Base-by-base conservation (phyloP, 148 eudicot species). In the Spergularia marina region DNA sequence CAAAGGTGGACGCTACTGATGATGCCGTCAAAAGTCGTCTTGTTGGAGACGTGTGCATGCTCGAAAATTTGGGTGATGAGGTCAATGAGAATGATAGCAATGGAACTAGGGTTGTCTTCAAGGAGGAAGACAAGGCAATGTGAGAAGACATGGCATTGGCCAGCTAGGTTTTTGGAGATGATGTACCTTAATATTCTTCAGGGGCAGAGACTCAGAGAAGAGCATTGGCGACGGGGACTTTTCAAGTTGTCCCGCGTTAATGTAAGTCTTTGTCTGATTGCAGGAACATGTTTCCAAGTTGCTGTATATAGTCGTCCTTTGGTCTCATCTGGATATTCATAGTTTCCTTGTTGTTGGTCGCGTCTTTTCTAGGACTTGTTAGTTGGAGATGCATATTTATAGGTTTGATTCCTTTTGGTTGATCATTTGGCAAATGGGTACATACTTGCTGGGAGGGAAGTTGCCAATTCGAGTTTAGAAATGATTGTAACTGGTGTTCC, bases 161-260 rank as follows among this genome's bases (percentile, higher is more conserved):
- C 10, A 73, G 76, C 13, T 65, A 70, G 83, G 61, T 65, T 73
- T 73, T 20, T 39, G 67, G 59, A 51, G 75, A 64, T 77, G 74
- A 77, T 20, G 20, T 40, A 39, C 23, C 51, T 39, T 23, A 0
- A 40, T n/a, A 53, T 56, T 71, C 41, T 53, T 39, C 67, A 65
- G 58, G 52, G 75, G 68, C 67, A 59, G 74, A 25, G 49, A 11
- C 72, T 74, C 59, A 79, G 78, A 61, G 85, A 84, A 59, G 79
- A 83, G 77, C 80, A 73, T 84, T 82, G 81, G 73, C 82, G 76
- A 70, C 59, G 83, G 83, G 77, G 89, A 81, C 89, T 74, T 53
- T 53, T 16, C 69, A 53, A 73, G 34, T 66, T 73, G 83, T 83
- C 85, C 83, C 83, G 55, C 61, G 85, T 80, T 79, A 44, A 83